Conservation (phyloP, 176 grass and related monocot genomes). For the Rhipidocladum racemiflorum region DNA sequence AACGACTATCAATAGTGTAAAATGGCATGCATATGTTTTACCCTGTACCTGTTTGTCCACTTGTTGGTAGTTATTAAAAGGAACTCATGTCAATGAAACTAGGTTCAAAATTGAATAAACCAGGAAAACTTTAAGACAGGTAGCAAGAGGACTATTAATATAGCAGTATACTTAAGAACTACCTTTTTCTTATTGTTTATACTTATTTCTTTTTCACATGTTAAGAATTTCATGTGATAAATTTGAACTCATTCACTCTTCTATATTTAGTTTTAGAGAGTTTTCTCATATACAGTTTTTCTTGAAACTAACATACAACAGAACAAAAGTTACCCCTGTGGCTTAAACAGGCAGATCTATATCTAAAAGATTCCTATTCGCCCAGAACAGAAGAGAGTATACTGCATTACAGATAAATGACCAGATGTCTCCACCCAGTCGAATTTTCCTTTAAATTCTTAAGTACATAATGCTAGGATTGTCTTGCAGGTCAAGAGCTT, state of each 20-base stretch:
- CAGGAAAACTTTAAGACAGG: background rate
- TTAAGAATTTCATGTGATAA: background rate
- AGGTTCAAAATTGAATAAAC: background rate
- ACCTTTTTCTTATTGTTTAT: background rate
- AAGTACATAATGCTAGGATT: constrained; percentile 4
- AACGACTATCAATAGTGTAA: background rate
- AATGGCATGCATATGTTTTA: background rate
- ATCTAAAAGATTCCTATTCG: background rate
- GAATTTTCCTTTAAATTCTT: background rate
- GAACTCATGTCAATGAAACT: background rate
- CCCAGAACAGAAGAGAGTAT: background rate
- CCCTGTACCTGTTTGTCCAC: background rate
- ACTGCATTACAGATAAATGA: background rate
- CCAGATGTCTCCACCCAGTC: background rate
- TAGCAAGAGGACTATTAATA: background rate
- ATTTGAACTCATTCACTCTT: background rate
- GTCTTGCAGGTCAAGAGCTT: constrained; percentile 51
- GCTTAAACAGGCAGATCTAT: background rate
- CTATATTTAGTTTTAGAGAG: background rate
- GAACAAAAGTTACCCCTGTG: background rate
- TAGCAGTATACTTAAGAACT: background rate
- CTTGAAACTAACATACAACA: background rate
- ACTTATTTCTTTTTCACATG: background rate
- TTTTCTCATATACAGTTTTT: background rate
- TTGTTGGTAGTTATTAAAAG: background rate